A percentile compares a stretch with the other conserved stretches of the same genome.
Evolutionary conservation across 139 green algal genomes (phyloP).

Genomic region (Mesotaenium endlicherianum): DNA sequence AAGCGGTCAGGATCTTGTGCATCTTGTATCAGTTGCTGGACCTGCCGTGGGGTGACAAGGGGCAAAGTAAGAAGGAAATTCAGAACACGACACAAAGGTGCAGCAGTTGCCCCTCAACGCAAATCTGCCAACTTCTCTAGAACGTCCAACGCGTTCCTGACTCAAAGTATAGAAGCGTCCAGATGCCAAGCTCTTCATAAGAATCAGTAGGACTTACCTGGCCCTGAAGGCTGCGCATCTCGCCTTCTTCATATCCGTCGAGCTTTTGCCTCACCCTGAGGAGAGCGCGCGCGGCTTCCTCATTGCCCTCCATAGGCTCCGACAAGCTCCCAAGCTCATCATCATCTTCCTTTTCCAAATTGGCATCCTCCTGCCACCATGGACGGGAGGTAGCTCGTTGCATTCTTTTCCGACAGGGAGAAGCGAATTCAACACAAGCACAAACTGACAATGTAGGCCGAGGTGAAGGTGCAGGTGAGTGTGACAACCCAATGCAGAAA

Average conservation of each 20-base stretch:
- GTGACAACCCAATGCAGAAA: too few relatives aligned
- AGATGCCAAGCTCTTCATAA: neutral
- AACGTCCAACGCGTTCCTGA: neutral
- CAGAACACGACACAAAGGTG: neutral
- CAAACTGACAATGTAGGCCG: too few relatives aligned
- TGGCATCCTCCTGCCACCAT: too few relatives aligned
- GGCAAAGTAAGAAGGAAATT: neutral
- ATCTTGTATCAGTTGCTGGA: conserved; percentile 76
- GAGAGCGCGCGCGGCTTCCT: conserved; percentile 84
- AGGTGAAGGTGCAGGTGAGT: too few relatives aligned
- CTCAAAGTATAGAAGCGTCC: neutral
- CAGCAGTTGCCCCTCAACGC: neutral
- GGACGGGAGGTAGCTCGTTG: too few relatives aligned
- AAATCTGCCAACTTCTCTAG: neutral
- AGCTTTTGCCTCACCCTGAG: conserved; percentile 92
- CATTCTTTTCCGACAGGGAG: too few relatives aligned
- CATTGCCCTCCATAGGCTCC: conserved; percentile 42
- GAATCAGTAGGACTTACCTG: conserved; percentile 71
- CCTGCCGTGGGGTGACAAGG: neutral
- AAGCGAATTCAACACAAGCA: too few relatives aligned
- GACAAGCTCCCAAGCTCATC: neutral
- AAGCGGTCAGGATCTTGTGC: conserved; percentile 81
- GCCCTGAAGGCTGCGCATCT: conserved; percentile 66
- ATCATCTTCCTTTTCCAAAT: conserved; percentile 10
- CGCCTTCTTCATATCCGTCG: conserved; percentile 71